Evolutionary conservation across 768 basidiomycete species (phyloP), one percentile per base, ranked within the genome.

Genomic region (Tylopilus vinaceipallidus): DNA sequence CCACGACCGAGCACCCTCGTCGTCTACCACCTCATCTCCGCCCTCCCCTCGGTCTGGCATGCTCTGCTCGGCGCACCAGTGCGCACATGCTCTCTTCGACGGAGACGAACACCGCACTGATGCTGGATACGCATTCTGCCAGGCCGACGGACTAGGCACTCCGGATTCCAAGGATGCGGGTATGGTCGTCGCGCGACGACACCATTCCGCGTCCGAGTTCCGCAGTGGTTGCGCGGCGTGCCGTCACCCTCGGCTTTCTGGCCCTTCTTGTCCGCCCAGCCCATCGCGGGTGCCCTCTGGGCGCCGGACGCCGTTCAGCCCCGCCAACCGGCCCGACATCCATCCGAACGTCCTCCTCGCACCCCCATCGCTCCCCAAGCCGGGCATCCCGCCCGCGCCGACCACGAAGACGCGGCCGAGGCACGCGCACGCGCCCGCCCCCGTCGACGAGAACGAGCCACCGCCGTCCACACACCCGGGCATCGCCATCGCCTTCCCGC

Each of bases 211-310:
- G 23, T 47, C 49, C 20, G 57, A 44, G 48, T 65, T 66, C 55
- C 64, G 64, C 6, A 66, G 59, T 52, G 64, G 64, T 39, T 65
- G 64, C 50, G 43, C 53, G 6, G 62, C 64, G 11, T 66, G 64
- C 53, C 59, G 56, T 42, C 62, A 59, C 17, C 51, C 45, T 39
- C 64, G 61, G 26, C 14, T 49, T 17, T 56, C 55, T 10, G 34
- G 37, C 34, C 32, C 50, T 34, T 58, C 53, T 14, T 6, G 47
- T 16, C 60, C 54, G n/a, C 35, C 48, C 19, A 61, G 37, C 26
- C 54, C 53, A 38, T 43, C 12, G 13, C 42, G 34, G 24, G 9
- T n/a, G 6, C 26, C 37, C 17, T 20, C 42, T 8, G 49, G 45
- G 20, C 43, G 19, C 10, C 24, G 19, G 27, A 40, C 26, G 32